These are phyloP conservation scores for Suillus alpinus DNA, from an alignment of 768 basidiomycete species.

Conservation along the genomic window DNA sequence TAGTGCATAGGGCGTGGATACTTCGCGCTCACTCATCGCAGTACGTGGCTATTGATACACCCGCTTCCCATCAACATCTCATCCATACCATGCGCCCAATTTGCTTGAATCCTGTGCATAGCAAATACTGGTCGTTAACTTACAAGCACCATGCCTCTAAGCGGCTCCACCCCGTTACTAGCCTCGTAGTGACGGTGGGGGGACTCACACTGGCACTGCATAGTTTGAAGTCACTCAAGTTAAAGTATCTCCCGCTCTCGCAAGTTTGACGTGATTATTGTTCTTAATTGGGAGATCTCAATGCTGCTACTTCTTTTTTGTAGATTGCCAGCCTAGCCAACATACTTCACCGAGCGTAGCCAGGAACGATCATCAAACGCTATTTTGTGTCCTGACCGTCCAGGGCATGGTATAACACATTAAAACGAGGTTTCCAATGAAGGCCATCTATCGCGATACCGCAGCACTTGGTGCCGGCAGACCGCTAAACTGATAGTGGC, in stretches of 20 bases:
- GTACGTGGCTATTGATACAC: not conserved
- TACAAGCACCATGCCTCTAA: not conserved
- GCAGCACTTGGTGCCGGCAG: not conserved
- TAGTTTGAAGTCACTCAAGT: not conserved
- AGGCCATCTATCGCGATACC: not conserved
- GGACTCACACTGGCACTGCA: no score
- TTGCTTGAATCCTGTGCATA: not conserved
- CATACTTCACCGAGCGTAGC: not conserved
- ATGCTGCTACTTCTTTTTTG: not conserved
- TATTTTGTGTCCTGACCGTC: not conserved
- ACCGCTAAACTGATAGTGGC: not conserved
- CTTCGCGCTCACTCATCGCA: not conserved
- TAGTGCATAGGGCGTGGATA: not conserved
- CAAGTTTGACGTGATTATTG: not conserved
- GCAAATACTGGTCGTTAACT: not conserved
- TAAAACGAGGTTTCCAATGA: no score
- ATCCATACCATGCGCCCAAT: not conserved
- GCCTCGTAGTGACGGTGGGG: not conserved
- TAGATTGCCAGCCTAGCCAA: not conserved
- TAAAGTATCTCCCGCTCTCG: not conserved
- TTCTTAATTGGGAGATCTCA: not conserved
- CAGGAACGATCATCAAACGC: constrained; percentile 1
- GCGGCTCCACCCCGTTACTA: not conserved
- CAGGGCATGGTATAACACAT: not conserved
- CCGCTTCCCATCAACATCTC: not conserved